phyloP scores from a whole-genome alignment of 805 yeast genomes.

The Wickerhamomyces queroliae region DNA sequence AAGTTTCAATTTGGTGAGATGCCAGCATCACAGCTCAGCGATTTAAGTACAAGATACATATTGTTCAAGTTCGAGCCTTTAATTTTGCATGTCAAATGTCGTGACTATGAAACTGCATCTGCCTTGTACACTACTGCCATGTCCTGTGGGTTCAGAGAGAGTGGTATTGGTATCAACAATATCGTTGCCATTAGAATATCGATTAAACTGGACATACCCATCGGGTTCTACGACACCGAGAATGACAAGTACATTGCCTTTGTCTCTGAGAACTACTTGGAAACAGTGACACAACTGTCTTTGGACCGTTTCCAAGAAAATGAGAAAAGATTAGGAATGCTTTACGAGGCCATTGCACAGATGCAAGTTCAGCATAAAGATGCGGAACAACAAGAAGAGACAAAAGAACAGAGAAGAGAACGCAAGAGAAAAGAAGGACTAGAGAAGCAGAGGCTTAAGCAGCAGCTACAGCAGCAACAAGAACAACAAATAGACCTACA shows the following conservation, averaged over 20 bases:
- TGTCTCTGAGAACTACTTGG: constrained; percentile 48
- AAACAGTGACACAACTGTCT: constrained; percentile 47
- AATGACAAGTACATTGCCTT: constrained; percentile 30
- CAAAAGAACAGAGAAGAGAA: constrained; percentile 51
- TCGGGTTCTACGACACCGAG: constrained; percentile 45
- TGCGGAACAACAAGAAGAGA: constrained; percentile 27
- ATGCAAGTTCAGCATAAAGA: constrained; percentile 15
- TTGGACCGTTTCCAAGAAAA: constrained; percentile 65
- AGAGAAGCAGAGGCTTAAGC: constrained; percentile 22
- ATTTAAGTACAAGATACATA: constrained; percentile 41
- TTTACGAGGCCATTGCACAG: constrained; percentile 36
- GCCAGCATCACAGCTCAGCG: constrained; percentile 4
- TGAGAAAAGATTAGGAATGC: constrained; percentile 43
- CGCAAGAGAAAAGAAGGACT: constrained; percentile 46
- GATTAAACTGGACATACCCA: constrained; percentile 70
- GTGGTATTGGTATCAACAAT: constrained; percentile 77
- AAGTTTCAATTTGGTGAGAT: constrained; percentile 1
- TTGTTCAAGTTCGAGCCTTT: constrained; percentile 81
- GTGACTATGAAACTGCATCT: constrained; percentile 53
- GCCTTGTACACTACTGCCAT: constrained; percentile 63
- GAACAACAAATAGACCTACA: not conserved
- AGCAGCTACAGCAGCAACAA: constrained; percentile 4
- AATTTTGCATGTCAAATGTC: constrained; percentile 77
- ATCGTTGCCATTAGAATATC: constrained; percentile 76
- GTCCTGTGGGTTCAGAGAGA: constrained; percentile 82